Evolutionary conservation across 805 yeast species (phyloP), one percentile per base, ranked within the genome.

Genomic region (Lipomyces spencermartinsiae): DNA sequence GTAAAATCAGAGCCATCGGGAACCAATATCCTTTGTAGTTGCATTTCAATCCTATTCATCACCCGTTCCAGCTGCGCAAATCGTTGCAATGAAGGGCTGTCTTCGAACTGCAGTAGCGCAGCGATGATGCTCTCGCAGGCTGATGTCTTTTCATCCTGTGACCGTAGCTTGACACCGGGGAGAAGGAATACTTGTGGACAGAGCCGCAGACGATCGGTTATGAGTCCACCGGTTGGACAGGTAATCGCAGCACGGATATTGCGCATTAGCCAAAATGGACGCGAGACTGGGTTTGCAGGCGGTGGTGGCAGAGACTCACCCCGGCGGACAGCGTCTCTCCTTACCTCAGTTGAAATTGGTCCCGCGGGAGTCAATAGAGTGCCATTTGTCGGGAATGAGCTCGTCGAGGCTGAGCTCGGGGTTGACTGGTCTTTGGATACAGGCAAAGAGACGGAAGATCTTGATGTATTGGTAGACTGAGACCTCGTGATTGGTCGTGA

Each of bases 221-320:
- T 35, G 29, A 31, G 34, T 1, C 70, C 67, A 14, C 67, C 67
- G 5, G 6, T 29, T 1, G 59, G 55, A 10, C 19, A 6, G 8
- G 62, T 67, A 7, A 67, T 51, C 19, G 63, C 70, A 19, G 31
- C 19, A 31, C 25, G 59, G 4, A 67, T 14, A 22, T 61, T 53
- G 14, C 64, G 62, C 63, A 67, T 67, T 46, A 54, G 53, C 68
- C 65, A 67, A 31, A 58, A 67, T 10, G 58, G 61, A 34, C 61
- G 58, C 10, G 29, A 29, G 12, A 49, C 19, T 9, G 62, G n/a
- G 19, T 55, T 61, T 16, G 31, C 33, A 22, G 65, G 68, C 12
- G 6, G 59, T 8, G 60, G 62, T 12, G 56, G 34, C 29, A 25
- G 29, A 10, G 56, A 8, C 34, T 53, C 49, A 8, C 33, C 35